Evolutionary conservation across 768 basidiomycete species (phyloP).

Genomic region (Tylopilus rubrobrunneus): DNA sequence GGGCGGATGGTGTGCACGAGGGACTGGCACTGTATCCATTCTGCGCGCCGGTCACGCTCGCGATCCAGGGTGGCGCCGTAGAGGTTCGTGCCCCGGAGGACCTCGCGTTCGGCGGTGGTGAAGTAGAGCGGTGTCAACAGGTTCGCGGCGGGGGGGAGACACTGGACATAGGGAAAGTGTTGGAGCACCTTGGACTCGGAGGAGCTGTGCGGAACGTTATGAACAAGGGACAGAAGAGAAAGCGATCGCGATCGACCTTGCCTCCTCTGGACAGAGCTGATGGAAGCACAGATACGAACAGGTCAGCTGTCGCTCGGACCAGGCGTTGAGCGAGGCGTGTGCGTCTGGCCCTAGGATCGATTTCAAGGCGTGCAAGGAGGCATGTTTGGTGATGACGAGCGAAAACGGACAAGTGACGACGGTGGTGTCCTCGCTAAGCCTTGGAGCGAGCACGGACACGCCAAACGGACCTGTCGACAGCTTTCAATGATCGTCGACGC

Average conservation of each 20-base stretch:
- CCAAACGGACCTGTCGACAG: slow-evolving; percentile 40
- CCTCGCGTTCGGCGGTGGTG: slow-evolving; percentile 52
- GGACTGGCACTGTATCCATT: slow-evolving; percentile 56
- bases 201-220: slow-evolving; percentile 8
- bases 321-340: slow-evolving; percentile 28
- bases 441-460: slow-evolving; percentile 45
- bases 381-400: slow-evolving; percentile 56
- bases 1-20: slow-evolving; percentile 34
- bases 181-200: slow-evolving; percentile 7
- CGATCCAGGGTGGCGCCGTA: slow-evolving; percentile 74
- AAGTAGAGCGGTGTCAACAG: slow-evolving; percentile 78
- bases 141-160: slow-evolving; percentile 53
- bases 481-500: slow-evolving; percentile 5
- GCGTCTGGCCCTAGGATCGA: slow-evolving; percentile 32
- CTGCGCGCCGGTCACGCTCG: slow-evolving; percentile 52
- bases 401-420: slow-evolving; percentile 67
- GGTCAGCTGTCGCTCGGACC: slow-evolving; percentile 66
- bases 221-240: background rate
- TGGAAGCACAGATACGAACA: slow-evolving; percentile 66
- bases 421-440: slow-evolving; percentile 46
- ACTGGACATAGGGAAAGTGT: slow-evolving; percentile 63
- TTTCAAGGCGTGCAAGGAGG: slow-evolving; percentile 43
- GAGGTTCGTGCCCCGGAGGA: slow-evolving; percentile 77
- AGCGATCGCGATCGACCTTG: slow-evolving; percentile 29
- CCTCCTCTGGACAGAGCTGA: slow-evolving; percentile 40